These are phyloP conservation scores for Eruca vesicaria DNA, from an alignment of 441 rosid genomes.

Conservation along the genomic window DNA sequence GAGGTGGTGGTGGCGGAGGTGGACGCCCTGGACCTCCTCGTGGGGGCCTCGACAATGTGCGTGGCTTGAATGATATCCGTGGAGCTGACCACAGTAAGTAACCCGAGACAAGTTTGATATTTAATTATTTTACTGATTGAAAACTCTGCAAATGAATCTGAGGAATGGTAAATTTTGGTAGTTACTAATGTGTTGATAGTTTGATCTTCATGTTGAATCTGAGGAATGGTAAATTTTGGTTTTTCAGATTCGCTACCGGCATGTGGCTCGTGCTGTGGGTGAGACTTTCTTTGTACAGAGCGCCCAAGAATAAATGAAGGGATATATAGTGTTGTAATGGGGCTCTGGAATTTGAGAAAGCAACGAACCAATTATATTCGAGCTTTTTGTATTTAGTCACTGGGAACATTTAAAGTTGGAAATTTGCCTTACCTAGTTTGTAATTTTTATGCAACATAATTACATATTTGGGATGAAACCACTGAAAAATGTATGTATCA, in stretches of 20 bases:
- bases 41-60: conserved; percentile 68
- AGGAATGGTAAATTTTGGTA: not conserved
- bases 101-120: not conserved
- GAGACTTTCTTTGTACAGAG: not conserved
- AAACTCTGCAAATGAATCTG: not conserved
- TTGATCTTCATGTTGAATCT: not conserved
- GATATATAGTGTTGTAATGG: not conserved
- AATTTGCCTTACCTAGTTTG: not conserved
- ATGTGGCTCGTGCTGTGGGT: conserved; percentile 94
- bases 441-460: not conserved
- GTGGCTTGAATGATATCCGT: conserved; percentile 41
- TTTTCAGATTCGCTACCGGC: conserved; percentile 82
- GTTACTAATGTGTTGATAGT: not conserved
- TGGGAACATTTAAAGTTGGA: not conserved
- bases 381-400: conserved; percentile 10
- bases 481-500: not conserved
- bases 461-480: not conserved
- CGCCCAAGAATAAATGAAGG: not conserved
- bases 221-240: not conserved
- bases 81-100: conserved; percentile 87
- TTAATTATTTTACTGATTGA: not conserved
- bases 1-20: conserved; percentile 43
- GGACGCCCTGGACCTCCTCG: conserved; percentile 64
- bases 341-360: not conserved
- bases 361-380: conserved; percentile 1